Base-by-base conservation (phyloP, 1,139 yeast genomes). In the Ogataea hybrid region DNA sequence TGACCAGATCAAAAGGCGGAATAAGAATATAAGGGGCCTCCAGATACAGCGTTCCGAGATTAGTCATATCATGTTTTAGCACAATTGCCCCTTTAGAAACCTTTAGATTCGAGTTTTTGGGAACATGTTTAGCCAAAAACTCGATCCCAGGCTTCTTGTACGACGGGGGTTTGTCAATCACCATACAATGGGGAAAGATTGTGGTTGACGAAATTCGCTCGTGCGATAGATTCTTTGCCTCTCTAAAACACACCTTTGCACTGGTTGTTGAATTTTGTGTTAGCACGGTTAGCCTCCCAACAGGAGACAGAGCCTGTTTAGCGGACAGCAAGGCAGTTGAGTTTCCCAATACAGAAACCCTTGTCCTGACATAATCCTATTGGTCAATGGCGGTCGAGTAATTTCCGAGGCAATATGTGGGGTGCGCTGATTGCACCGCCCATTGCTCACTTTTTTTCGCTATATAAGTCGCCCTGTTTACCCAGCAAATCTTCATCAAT, bases 1-100 rank as follows among this genome's bases (percentile, higher is more conserved):
- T 73, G 25, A 79, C 63, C 49, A 83, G 76, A 14, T 85, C 92
- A 53, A 86, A 70, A 1, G 87, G 85, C 0, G 95, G 90, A 0
- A 86, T 67, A 29, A 78, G 72, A 41, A 86, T 77, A 39, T 84
- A 66, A 1, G 95, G 90, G 5, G 63, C 52, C 41, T 60, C 64
- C 3, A 53, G 11, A 30, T 45, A 59, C 1, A 56, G 25, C 4
- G 54, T 47, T 9, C 58, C 81, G 12, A 47, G 32, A 7, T 34
- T 32, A 12, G 22, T 25, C n/a, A 35, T 21, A 12, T 42, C 47
- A 18, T 33, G 28, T 20, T 32, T 45, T 16, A 41, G 21, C 8
- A 34, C 28, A 14, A 47, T 28, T 6, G 32, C 15, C 11, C 46
- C 44, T 14, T 45, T 20, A 10, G 35, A 18, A 11, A 47, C 32